phyloP scores from a whole-genome alignment of 1,139 yeast genomes.

The Blastobotrys apis region DNA sequence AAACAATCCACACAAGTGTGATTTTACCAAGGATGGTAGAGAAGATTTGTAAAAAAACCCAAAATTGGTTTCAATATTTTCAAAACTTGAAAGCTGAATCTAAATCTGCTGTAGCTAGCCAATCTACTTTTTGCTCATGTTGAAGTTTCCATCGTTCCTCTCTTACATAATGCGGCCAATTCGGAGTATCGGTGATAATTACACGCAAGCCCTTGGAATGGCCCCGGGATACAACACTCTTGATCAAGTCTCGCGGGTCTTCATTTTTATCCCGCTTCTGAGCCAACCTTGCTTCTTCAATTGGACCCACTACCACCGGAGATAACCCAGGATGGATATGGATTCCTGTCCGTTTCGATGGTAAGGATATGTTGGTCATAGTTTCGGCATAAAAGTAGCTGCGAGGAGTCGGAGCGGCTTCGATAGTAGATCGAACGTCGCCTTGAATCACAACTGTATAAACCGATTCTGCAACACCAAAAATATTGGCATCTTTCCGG shows the following conservation, averaged over 20 bases:
- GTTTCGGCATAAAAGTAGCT: conserved; percentile 3
- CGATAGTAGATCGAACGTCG: background rate
- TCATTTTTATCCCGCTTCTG: conserved; percentile 2
- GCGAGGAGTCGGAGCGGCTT: background rate
- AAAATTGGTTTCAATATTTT: too few species aligned
- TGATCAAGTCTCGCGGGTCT: conserved; percentile 2
- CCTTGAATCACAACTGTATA: conserved; percentile 3
- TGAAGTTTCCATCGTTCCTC: conserved; percentile 1
- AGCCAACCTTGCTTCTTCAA: conserved; percentile 1
- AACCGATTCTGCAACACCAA: conserved; percentile 1
- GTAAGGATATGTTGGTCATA: background rate
- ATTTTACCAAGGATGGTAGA: too few species aligned
- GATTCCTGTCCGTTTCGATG: conserved; percentile 5
- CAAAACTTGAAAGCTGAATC: conserved; percentile 1
- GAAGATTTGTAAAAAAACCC: too few species aligned
- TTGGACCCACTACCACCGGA: conserved; percentile 3
- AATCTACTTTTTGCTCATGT: conserved; percentile 2
- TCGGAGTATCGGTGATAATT: background rate
- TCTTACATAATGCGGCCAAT: background rate
- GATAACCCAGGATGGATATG: background rate
- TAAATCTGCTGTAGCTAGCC: background rate
- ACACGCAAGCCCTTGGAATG: background rate
- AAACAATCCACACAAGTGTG: conserved; percentile 18
- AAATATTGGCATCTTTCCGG: background rate
- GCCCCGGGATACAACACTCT: background rate